phyloP scores from a whole-genome alignment of 2,329 filamentous ascomycete species.

The Thermoascus crustaceus region DNA sequence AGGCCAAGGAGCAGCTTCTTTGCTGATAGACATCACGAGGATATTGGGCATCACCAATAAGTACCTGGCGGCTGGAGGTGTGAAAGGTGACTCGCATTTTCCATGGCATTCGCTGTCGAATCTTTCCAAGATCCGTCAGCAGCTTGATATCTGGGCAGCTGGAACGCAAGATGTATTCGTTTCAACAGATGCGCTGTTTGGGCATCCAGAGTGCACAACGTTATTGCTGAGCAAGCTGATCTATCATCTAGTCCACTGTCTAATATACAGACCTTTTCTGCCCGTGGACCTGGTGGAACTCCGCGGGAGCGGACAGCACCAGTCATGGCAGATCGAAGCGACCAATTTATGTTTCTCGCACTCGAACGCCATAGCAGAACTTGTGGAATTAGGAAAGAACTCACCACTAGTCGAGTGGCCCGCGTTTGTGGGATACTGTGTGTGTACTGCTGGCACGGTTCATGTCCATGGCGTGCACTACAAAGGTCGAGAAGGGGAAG shows the following conservation, averaged over 20 bases:
- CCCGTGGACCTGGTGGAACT: conserved; percentile 77
- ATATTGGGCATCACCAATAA: conserved; percentile 76
- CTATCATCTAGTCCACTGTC: conserved; percentile 77
- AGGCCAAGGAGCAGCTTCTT: conserved; percentile 65
- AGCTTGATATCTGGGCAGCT: conserved; percentile 76
- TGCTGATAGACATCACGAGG: conserved; percentile 77
- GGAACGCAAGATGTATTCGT: conserved; percentile 73
- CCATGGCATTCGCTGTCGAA: conserved; percentile 84
- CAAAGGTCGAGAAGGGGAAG: conserved; percentile 52
- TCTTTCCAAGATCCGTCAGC: conserved; percentile 75
- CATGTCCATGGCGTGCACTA: conserved; percentile 84
- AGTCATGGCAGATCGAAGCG: conserved; percentile 87
- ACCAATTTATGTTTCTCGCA: conserved; percentile 82
- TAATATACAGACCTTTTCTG: conserved; percentile 79
- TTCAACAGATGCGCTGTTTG: conserved; percentile 65
- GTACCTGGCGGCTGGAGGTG: conserved; percentile 75
- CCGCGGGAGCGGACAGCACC: conserved; percentile 70
- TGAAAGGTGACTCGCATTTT: conserved; percentile 83
- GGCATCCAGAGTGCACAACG: conserved; percentile 67
- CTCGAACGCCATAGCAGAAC: conserved; percentile 76
- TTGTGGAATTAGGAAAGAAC: conserved; percentile 70
- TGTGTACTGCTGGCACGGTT: conserved; percentile 78
- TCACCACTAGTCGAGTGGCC: conserved; percentile 74
- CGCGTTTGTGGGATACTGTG: conserved; percentile 76
- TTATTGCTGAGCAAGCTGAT: conserved; percentile 77